Base-by-base conservation (phyloP, 331 rosid species). In the Saraca asoca region DNA sequence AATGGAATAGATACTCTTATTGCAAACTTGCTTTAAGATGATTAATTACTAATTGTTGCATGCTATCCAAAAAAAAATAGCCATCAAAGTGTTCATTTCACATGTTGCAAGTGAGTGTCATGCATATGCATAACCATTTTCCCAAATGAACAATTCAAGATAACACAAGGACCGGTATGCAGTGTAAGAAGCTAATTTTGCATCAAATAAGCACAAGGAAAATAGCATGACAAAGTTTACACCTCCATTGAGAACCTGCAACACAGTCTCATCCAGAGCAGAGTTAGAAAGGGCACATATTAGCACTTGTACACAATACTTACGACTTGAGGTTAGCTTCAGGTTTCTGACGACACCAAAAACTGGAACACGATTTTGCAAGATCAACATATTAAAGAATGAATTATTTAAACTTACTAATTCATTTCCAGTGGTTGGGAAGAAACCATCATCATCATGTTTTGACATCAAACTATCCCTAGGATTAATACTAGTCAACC, bases 231-330 rank as follows among this genome's bases (percentile, higher is more conserved):
- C 66, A n/a, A 65, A 80, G 57, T 46, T 37, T 35, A 20, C 83
- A 93, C 98, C 96, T 43, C 82, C 83, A 75, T 78, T 84, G 52
- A 82, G 78, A 79, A 93, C 91, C 38, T 96, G 95, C 83, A 89
- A 63, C 54, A 89, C 95, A 82, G 87, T 89, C 85, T 92, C 98
- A 75, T 92, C 98, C 2, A 92, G 88, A 17, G 98, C 98, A 68
- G 98, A 89, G 73, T 92, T 92, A 61, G 96, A 93, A 61, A 94
- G 96, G 59, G 98, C 98, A 5, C 96, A 93, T 29, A 93, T 95
- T 61, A 93, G 85, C 57, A 89, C 95, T 45, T 90, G 84, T 44
- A 92, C 94, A 43, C 91, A 95, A 76, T 89, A 89, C 74, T 87
- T 93, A 18, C 98, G 91, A 62, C 75, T 84, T 24, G 96, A 89